Evolutionary conservation across 2,329 filamentous ascomycete genomes (phyloP), one percentile per base, ranked within the genome.

Genomic region (Cytospora piceicola): DNA sequence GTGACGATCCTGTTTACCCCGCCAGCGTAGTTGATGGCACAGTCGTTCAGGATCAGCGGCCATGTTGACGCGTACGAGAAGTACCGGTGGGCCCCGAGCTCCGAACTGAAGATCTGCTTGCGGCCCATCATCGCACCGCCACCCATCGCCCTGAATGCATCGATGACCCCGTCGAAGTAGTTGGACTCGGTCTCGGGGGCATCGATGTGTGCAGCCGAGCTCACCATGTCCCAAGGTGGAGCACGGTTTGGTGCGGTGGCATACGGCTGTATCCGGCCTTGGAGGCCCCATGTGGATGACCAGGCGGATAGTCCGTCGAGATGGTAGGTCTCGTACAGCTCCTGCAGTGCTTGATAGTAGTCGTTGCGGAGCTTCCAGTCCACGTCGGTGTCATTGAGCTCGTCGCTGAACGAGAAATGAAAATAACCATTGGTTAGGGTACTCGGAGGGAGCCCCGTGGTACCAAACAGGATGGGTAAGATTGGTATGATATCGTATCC

Each of bases 121-220:
- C 51, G 61, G 30, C 61, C 61, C 29, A 63, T 51, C 46, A 63
- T 63, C 4, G 61, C 61, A 4, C 61, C 61, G 7, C 61, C 61
- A 7, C 54, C 46, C 61, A 63, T 63, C n/a, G 61, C 61, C 29
- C 61, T 29, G 22, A 63, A 63, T 6, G 61, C 61, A 6, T 63
- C 61, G 22, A 63, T 63, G 27, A 63, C 61, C 20, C 55, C 55
- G 46, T 63, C 61, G 22, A 63, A 63, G n/a, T 63, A 63, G 54
- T 63, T 63, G 14, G 61, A 63, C 42, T 63, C 61, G n/a, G 61
- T 63, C 61, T 63, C 61, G 55, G 61, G 61, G 15, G 61, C 61
- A 34, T 63, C 61, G 42, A 63, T 63, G 46, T 63, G 61, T 24
- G 61, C 61, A 22, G 61, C 61, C 2, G 61, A 42, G 27, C 61